Percentiles rank a stretch among this genome's conserved stretches.
phyloP scores from a whole-genome alignment of 768 basidiomycete species.

The Termitomyces titanicus region DNA sequence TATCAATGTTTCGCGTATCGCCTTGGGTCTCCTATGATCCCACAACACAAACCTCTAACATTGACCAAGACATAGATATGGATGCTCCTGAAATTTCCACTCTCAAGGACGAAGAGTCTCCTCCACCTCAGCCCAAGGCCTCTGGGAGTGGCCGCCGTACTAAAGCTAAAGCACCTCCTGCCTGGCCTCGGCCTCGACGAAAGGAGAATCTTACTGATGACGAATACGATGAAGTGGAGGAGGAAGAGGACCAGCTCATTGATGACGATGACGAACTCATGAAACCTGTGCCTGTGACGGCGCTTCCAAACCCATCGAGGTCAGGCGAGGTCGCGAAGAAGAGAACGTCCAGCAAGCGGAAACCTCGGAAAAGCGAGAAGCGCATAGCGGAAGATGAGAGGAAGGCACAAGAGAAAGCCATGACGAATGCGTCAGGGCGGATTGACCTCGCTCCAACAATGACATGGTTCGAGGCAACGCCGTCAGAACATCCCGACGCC shows the following conservation, averaged over 20 bases:
- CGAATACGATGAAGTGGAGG: conserved; percentile 61
- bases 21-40: conserved; percentile 61
- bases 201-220: conserved; percentile 38
- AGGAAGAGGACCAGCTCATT: conserved; percentile 77
- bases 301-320: conserved; percentile 23
- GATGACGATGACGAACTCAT: conserved; percentile 50
- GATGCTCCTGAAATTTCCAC: conserved; percentile 83
- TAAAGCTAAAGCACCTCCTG: conserved; percentile 15
- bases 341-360: conserved; percentile 47
- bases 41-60: conserved; percentile 23
- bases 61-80: conserved; percentile 57
- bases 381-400: conserved; percentile 40
- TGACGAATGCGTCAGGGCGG: conserved; percentile 29
- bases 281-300: conserved; percentile 27
- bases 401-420: conserved; percentile 42
- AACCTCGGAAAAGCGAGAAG: conserved; percentile 52
- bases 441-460: conserved; percentile 35
- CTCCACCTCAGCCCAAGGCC: conserved; percentile 46
- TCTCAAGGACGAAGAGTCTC: conserved; percentile 67
- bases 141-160: conserved; percentile 22
- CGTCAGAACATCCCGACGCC: conserved; percentile 33
- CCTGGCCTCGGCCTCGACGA: conserved; percentile 18
- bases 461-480: conserved; percentile 39
- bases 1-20: conserved; percentile 57
- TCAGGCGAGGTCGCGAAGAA: conserved; percentile 41